Conservation (phyloP, 495 filamentous ascomycete species). For the Aspergillus wentii region DNA sequence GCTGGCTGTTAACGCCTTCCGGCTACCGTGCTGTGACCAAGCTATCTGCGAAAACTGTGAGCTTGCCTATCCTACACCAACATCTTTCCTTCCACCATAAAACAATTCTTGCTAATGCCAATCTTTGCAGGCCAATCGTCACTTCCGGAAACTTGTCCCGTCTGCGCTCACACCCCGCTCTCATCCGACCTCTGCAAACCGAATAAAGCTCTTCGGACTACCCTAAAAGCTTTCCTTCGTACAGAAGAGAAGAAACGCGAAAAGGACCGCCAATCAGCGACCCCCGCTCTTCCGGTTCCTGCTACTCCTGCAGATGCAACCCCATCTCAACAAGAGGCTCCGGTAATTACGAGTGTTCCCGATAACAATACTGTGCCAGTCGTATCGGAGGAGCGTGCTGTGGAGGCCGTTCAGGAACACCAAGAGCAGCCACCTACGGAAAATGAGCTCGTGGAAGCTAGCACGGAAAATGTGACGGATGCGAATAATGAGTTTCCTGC, state of each 20-base stretch:
- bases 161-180: slow-evolving; percentile 87
- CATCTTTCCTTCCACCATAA: neutral
- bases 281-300: slow-evolving; percentile 21
- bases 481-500: slow-evolving; percentile 9
- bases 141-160: slow-evolving; percentile 76
- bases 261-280: slow-evolving; percentile 45
- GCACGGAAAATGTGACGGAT: slow-evolving; percentile 3
- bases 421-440: slow-evolving; percentile 6
- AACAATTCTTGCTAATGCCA: neutral
- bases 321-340: slow-evolving; percentile 13
- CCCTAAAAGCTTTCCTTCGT: slow-evolving; percentile 80
- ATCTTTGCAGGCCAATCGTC: slow-evolving; percentile 63
- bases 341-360: slow-evolving; percentile 1
- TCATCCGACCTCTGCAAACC: slow-evolving; percentile 81
- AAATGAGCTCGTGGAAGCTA: neutral
- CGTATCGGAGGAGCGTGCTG: neutral
- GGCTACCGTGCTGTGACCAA: slow-evolving; percentile 92
- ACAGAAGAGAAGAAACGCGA: slow-evolving; percentile 83
- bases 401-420: slow-evolving; percentile 4
- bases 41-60: slow-evolving; percentile 88
- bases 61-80: slow-evolving; percentile 18
- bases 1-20: slow-evolving; percentile 85
- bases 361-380: slow-evolving; percentile 4
- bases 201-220: slow-evolving; percentile 81
- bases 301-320: slow-evolving; percentile 19